These are phyloP conservation scores for Orychophragmus violaceus DNA, from an alignment of 345 rosid genomes.

Conservation along the genomic window DNA sequence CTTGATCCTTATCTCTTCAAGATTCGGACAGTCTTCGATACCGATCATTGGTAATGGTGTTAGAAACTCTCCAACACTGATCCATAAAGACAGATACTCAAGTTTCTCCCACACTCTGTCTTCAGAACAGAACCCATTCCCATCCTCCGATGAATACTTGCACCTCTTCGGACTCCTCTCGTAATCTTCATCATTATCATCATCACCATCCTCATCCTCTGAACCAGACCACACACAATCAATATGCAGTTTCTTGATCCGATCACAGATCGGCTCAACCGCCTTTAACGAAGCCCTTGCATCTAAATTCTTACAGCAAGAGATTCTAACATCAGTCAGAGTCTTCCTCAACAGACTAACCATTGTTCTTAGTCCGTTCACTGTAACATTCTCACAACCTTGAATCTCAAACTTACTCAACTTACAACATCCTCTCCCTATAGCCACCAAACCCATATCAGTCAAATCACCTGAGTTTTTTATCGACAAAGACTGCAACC, in stretches of 20 bases:
- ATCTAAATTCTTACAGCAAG: constrained; percentile 57
- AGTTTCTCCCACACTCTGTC: constrained; percentile 62
- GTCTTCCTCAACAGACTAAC: constrained; percentile 43
- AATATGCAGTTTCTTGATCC: constrained; percentile 60
- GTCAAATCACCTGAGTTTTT: constrained; percentile 60
- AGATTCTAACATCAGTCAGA: constrained; percentile 60
- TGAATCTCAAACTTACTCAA: constrained; percentile 64
- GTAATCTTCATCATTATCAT: constrained; percentile 10
- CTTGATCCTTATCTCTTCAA: constrained; percentile 71
- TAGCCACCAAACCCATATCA: constrained; percentile 73
- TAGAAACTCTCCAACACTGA: constrained; percentile 59
- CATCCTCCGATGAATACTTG: constrained; percentile 37
- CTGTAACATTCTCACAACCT: constrained; percentile 75
- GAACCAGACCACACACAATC: constrained; percentile 74
- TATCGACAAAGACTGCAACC: constrained; percentile 52
- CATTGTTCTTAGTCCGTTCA: constrained; percentile 59
- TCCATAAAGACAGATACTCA: constrained; percentile 67
- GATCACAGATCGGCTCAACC: constrained; percentile 53
- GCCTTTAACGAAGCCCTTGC: constrained; percentile 52
- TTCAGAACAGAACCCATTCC: constrained; percentile 36
- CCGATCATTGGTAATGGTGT: constrained; percentile 53
- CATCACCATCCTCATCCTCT: constrained; percentile 24
- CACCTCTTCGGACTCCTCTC: constrained; percentile 39
- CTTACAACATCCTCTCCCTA: constrained; percentile 66
- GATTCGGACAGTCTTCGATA: constrained; percentile 61